Base-by-base conservation (phyloP, 331 rosid species). In the Stylosanthes scabra region DNA sequence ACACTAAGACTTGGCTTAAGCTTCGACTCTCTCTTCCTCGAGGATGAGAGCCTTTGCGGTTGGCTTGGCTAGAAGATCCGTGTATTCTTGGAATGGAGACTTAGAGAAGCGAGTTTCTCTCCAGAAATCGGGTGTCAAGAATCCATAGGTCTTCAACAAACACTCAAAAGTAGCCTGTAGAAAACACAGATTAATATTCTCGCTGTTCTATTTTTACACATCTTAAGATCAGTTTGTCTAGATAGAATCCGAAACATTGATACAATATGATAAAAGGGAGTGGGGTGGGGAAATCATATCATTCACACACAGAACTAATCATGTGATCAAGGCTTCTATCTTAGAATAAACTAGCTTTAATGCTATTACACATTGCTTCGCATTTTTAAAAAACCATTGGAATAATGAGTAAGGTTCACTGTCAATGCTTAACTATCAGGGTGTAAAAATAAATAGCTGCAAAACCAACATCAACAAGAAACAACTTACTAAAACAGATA, bases 111-210 rank as follows among this genome's bases (percentile, higher is more conserved):
- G 91, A 7, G 98, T 93, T 79, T 93, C 98, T 72, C 13, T 85
- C 98, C 97, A 93, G 85, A 93, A 93, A 0, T 90, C 98, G 1
- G 96, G 98, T n/a, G 98, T 93, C 34, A 90, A 78, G 80, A 93
- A 93, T 11, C 93, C 98, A 45, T 93, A 93, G 9, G 97, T 93
- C 75, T 88, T 85, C 83, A 90, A 63, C 52, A 93, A 75, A 66
- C 97, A 93, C 0, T 93, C 93, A 41, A 90, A 93, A 6, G 97
- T 93, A 1, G 98, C 98, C 96, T 93, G 90, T 2, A 31, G 3
- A 67, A 61, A 66, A 16, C 40, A 42, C 2, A 44, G 4, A 34
- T 34, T 34, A 34, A 34, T 34, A 34, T 6, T 34, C 5, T 34
- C 39, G 39, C 4, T 3, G 6, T 6, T 34, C 39, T n/a, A n/a